phyloP scores from a whole-genome alignment of 2,329 filamentous ascomycete species.

The Fusarium sterilihyphosum region DNA sequence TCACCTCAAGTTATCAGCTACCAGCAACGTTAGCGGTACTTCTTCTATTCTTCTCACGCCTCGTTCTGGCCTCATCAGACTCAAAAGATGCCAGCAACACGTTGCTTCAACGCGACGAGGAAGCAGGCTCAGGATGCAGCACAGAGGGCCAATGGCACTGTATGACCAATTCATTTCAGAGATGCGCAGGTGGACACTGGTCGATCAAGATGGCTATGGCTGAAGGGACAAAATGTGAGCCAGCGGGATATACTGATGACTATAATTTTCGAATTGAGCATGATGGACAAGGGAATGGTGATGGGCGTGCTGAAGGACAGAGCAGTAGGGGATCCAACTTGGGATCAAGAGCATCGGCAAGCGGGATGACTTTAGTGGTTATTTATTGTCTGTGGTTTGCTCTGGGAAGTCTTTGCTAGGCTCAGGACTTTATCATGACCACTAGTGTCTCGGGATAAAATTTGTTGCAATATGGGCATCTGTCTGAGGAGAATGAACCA shows the following conservation, averaged over 20 bases:
- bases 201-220: constrained; percentile 55
- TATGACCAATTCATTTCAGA: constrained; percentile 59
- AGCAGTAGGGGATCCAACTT: constrained; percentile 17
- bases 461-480: background rate
- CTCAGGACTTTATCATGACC: background rate
- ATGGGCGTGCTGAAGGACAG: background rate
- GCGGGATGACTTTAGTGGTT: background rate
- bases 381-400: constrained; percentile 11
- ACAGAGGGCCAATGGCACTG: constrained; percentile 66
- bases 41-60: constrained; percentile 15
- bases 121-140: constrained; percentile 53
- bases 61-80: constrained; percentile 15
- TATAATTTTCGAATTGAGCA: constrained; percentile 50
- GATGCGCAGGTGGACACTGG: constrained; percentile 61
- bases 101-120: constrained; percentile 40
- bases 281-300: constrained; percentile 23
- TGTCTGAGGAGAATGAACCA: background rate
- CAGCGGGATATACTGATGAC: constrained; percentile 53
- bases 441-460: background rate
- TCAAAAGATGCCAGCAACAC: background rate
- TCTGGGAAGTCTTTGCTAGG: background rate
- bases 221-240: constrained; percentile 57
- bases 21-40: constrained; percentile 1
- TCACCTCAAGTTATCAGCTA: background rate
- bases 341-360: background rate